Evolutionary conservation across 306 rosid species (phyloP).

Genomic region (Astragalus membranaceus): DNA sequence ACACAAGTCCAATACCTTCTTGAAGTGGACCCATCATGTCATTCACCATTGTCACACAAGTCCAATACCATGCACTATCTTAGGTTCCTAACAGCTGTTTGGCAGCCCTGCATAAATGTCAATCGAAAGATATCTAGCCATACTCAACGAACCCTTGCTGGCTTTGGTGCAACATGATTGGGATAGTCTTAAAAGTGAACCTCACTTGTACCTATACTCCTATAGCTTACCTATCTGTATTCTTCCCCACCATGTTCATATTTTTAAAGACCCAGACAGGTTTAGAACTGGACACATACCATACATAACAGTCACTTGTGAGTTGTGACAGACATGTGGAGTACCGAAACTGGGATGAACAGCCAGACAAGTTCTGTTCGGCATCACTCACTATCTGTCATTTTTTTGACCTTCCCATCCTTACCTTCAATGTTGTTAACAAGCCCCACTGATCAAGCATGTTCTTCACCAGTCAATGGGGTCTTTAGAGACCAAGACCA

Average conservation of each 20-base stretch:
- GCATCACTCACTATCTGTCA: background rate
- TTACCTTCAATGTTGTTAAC: background rate
- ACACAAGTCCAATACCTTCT: background rate
- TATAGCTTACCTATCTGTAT: background rate
- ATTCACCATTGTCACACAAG: background rate
- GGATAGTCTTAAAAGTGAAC: background rate
- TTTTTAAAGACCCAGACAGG: background rate
- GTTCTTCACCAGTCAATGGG: no score
- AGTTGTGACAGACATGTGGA: background rate
- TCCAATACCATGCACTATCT: background rate
- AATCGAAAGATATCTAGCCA: no score
- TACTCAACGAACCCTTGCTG: no score
- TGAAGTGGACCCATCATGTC: no score
- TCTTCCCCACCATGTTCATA: background rate
- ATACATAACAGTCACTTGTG: background rate
- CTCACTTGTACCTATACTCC: background rate
- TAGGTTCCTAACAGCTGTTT: no score
- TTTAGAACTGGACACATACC: background rate
- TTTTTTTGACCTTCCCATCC: background rate
- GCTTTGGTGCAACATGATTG: no score
- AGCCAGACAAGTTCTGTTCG: background rate
- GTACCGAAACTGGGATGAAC: conserved; percentile 1
- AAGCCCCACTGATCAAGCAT: no score
- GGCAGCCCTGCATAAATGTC: no score
- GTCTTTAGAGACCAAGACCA: no score